phyloP scores from a whole-genome alignment of 202 grass and related monocot genomes.

The Hordeum pubiflorum region DNA sequence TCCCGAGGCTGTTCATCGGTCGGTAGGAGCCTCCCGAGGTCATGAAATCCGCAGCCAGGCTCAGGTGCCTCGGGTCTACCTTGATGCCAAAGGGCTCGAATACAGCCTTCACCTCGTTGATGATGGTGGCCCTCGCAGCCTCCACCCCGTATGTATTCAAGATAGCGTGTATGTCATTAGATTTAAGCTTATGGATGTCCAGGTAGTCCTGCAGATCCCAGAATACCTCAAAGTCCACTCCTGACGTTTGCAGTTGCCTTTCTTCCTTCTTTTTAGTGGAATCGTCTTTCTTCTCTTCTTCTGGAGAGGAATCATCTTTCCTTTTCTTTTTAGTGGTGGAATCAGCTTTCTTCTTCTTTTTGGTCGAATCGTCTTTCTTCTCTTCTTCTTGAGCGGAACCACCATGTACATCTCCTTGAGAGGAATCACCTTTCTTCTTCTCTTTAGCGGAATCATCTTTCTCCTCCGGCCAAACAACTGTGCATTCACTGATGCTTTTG shows the following conservation, averaged over 20 bases:
- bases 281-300: not conserved
- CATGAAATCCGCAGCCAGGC: slow-evolving; percentile 81
- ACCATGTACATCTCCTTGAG: not conserved
- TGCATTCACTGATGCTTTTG: slow-evolving; percentile 44
- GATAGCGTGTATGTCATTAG: slow-evolving; percentile 71
- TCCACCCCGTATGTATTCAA: slow-evolving; percentile 78
- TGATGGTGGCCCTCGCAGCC: slow-evolving; percentile 59
- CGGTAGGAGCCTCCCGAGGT: slow-evolving; percentile 75
- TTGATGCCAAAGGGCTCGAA: slow-evolving; percentile 57
- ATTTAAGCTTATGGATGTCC: slow-evolving; percentile 16
- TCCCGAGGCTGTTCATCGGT: slow-evolving; percentile 60
- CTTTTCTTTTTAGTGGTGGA: too few relatives aligned
- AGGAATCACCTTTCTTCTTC: not conserved
- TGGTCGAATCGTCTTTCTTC: not conserved
- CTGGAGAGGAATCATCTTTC: too few relatives aligned
- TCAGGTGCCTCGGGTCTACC: slow-evolving; percentile 65
- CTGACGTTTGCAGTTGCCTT: slow-evolving; percentile 36
- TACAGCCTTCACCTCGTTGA: slow-evolving; percentile 50
- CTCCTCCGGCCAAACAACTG: not conserved
- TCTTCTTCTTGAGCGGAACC: not conserved
- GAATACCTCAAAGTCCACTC: slow-evolving; percentile 63
- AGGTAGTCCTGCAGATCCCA: slow-evolving; percentile 51
- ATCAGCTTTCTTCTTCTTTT: too few relatives aligned
- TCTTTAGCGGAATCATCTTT: not conserved
- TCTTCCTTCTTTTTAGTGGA: not conserved